These are phyloP conservation scores for Amanita phalloides DNA, from an alignment of 768 basidiomycete genomes.

Conservation along the genomic window DNA sequence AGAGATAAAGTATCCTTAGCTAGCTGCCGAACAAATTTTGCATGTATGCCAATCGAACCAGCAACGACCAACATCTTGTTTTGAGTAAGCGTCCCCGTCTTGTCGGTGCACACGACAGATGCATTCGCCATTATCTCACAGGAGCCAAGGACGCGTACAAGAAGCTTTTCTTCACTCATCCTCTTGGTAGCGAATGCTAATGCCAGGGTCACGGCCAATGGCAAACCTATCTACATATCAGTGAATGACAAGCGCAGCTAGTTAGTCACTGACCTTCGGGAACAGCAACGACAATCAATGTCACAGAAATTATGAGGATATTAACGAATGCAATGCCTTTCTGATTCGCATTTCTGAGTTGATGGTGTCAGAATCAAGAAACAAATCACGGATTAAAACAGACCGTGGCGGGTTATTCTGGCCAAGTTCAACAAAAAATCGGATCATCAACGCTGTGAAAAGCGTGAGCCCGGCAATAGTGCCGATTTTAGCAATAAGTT, in stretches of 20 bases:
- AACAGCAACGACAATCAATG: conserved; percentile 46
- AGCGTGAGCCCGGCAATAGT: conserved; percentile 71
- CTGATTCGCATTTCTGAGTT: conserved; percentile 51
- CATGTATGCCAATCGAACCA: conserved; percentile 87
- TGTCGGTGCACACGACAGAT: conserved; percentile 91
- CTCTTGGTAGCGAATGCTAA: conserved; percentile 95
- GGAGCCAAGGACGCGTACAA: conserved; percentile 91
- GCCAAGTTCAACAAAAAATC: conserved; percentile 87
- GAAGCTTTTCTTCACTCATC: conserved; percentile 93
- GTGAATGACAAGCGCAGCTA: not conserved
- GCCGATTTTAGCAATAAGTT: conserved; percentile 89
- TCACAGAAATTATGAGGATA: conserved; percentile 91
- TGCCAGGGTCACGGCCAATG: conserved; percentile 92
- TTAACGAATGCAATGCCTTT: conserved; percentile 89
- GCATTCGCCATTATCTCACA: conserved; percentile 99
- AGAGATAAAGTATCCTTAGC: conserved; percentile 62
- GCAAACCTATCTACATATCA: conserved; percentile 48
- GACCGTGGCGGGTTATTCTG: conserved; percentile 46
- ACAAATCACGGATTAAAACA: conserved; percentile 7
- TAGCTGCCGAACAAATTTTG: conserved; percentile 82
- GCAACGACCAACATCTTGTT: conserved; percentile 96
- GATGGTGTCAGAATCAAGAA: conserved; percentile 1
- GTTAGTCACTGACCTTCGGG: conserved; percentile 28
- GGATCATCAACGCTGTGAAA: conserved; percentile 81
- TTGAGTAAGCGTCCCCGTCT: conserved; percentile 93